Percentiles rank a stretch among this genome's conserved stretches.
Conservation (phyloP, 208 protist genomes). For the Trypanosoma cruzi region DNA sequence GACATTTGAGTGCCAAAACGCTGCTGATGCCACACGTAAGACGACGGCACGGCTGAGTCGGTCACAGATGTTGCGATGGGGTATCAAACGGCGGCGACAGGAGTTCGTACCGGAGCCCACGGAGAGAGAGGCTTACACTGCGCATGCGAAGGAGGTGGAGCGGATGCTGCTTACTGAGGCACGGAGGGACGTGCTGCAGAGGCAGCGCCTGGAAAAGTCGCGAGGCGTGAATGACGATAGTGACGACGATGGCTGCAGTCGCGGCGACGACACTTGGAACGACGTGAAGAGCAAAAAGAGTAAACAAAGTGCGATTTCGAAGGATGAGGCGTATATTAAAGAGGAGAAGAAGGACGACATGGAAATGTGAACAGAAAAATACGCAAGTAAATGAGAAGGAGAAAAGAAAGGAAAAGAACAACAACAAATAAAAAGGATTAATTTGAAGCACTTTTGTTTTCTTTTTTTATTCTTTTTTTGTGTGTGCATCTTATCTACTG, state of each 20-base stretch:
- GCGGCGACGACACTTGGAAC: not conserved
- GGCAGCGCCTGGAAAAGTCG: constrained; percentile 1
- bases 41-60: constrained; percentile 61
- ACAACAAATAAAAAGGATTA: not conserved
- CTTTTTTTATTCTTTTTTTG: not conserved
- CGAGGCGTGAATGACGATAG: not conserved
- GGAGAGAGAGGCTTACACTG: constrained; percentile 54
- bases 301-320: not conserved
- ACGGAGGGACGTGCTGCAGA: constrained; percentile 11
- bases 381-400: not conserved
- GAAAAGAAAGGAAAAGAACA: not conserved
- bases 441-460: constrained; percentile 1
- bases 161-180: constrained; percentile 23
- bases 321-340: not conserved
- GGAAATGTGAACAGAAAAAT: not conserved
- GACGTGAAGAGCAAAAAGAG: not conserved
- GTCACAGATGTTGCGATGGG: constrained; percentile 79
- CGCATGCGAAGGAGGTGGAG: constrained; percentile 28
- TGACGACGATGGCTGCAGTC: not conserved
- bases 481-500: not conserved
- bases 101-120: constrained; percentile 76
- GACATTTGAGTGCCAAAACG: constrained; percentile 73
- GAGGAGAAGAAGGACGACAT: constrained; percentile 4
- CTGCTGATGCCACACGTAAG: constrained; percentile 21
- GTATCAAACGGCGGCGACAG: constrained; percentile 54